These are phyloP conservation scores for Turritis glabra DNA, from an alignment of 345 rosid genomes.

Conservation along the genomic window DNA sequence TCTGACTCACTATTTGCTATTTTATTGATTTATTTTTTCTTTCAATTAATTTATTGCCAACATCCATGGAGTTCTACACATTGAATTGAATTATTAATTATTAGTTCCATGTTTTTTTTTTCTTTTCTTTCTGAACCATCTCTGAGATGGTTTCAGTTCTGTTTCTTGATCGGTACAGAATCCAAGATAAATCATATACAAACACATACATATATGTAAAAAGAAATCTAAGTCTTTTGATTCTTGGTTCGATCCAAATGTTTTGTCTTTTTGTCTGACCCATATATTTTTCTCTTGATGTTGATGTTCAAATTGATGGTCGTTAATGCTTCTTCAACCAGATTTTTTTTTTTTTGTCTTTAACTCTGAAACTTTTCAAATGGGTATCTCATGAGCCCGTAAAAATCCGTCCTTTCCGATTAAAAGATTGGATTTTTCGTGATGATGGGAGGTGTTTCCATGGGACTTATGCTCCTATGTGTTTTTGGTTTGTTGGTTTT, in stretches of 20 bases:
- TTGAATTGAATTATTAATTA: constrained; percentile 12
- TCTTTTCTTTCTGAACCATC: not conserved
- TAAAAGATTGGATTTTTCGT: constrained; percentile 40
- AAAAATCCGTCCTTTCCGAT: constrained; percentile 21
- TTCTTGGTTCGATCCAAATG: constrained; percentile 15
- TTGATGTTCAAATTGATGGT: constrained; percentile 15
- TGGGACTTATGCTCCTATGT: constrained; percentile 35
- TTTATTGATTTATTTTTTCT: not conserved
- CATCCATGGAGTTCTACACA: constrained; percentile 10
- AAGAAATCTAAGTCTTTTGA: constrained; percentile 17
- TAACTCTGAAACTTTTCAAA: not conserved
- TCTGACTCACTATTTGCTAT: constrained; percentile 29
- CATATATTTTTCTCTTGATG: constrained; percentile 5
- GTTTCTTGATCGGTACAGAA: constrained; percentile 21
- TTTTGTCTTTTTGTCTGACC: constrained; percentile 20
- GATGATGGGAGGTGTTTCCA: constrained; percentile 16
- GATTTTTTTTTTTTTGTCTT: not conserved
- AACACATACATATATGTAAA: not conserved
- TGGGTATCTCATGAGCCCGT: constrained; percentile 10
- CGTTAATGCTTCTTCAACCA: not conserved
- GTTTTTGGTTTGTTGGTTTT: constrained; percentile 42
- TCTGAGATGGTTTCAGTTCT: constrained; percentile 27
- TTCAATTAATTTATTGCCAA: not conserved
- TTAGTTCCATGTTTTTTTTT: not conserved
- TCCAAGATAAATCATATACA: constrained; percentile 7